Conservation (phyloP, 2,329 filamentous ascomycete species). For the Clarireedia paspali region DNA sequence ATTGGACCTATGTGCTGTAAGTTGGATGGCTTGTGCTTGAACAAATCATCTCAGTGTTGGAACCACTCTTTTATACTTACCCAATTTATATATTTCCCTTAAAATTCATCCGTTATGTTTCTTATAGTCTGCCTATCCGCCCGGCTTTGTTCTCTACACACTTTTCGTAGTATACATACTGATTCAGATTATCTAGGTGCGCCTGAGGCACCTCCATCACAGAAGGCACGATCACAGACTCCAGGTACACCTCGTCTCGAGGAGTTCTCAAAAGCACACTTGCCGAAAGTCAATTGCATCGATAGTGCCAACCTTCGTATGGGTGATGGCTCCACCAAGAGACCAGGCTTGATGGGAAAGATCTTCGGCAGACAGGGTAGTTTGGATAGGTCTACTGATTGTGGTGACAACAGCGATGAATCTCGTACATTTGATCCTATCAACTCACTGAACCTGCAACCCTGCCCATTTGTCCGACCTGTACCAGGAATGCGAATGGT, state of each 20-base stretch:
- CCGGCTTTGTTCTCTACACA: background rate
- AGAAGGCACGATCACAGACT: background rate
- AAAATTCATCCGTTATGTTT: no score
- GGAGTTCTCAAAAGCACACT: background rate
- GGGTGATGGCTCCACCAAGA: background rate
- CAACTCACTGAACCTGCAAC: background rate
- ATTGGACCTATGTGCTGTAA: constrained; percentile 4
- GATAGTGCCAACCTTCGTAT: background rate
- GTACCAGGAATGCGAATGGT: background rate
- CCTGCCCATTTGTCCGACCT: constrained; percentile 4
- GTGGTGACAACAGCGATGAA: constrained; percentile 4
- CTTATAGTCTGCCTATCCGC: no score
- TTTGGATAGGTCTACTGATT: background rate
- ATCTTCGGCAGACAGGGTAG: background rate
- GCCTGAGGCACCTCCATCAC: background rate
- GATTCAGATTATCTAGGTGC: background rate
- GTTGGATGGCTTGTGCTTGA: background rate
- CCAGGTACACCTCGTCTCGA: background rate
- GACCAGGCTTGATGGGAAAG: background rate
- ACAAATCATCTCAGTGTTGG: background rate
- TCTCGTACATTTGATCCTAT: constrained; percentile 6
- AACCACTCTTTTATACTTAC: no score
- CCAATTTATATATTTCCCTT: no score
- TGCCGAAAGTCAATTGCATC: background rate
- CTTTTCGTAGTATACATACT: background rate